phyloP scores from a whole-genome alignment of 345 rosid species.

The Triadica sebifera region DNA sequence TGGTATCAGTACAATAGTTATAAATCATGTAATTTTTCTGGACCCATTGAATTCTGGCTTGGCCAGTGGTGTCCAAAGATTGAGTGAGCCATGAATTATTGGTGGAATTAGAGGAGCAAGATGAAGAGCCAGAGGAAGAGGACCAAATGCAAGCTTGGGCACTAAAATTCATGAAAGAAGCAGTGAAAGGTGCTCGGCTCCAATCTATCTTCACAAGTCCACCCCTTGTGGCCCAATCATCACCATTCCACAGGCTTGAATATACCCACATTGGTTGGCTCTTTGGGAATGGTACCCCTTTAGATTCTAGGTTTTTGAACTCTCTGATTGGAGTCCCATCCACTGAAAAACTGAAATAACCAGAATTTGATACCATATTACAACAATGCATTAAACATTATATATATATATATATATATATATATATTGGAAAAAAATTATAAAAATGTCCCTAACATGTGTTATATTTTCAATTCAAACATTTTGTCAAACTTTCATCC shows the following conservation, averaged over 20 bases:
- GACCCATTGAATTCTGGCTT: conserved; percentile 12
- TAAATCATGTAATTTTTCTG: conserved; percentile 10
- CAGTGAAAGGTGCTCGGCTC: conserved; percentile 11
- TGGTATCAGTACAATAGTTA: conserved; percentile 6
- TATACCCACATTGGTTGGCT: conserved; percentile 13
- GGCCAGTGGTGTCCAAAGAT: conserved; percentile 5
- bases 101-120: neutral
- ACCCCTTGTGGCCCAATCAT: conserved; percentile 18
- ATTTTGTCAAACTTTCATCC: no score
- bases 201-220: conserved; percentile 13
- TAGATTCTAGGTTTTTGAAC: conserved; percentile 10
- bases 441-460: no score
- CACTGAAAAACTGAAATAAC: conserved; percentile 1
- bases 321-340: conserved; percentile 17
- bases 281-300: neutral
- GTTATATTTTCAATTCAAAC: no score
- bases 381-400: no score
- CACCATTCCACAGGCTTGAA: conserved; percentile 10
- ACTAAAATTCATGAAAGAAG: conserved; percentile 1
- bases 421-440: no score
- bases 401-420: no score
- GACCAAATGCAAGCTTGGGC: conserved; percentile 17
- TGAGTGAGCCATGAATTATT: conserved; percentile 10
- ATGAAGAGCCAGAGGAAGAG: neutral
- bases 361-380: no score